Evolutionary conservation across 2,329 filamentous ascomycete species (phyloP).

Genomic region (Colletotrichum kahawae): DNA sequence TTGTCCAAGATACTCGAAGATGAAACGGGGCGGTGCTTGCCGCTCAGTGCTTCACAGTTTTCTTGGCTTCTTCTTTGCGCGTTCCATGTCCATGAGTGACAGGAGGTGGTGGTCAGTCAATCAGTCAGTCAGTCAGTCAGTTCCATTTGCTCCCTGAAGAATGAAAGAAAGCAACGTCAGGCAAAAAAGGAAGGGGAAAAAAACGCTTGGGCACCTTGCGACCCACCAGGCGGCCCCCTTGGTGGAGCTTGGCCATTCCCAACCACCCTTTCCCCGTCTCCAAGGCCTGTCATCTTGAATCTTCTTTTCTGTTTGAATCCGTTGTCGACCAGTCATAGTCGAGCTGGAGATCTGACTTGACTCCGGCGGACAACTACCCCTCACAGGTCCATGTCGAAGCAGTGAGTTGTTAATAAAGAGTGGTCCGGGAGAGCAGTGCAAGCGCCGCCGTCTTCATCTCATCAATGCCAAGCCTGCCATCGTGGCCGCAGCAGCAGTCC

Average conservation of each 20-base stretch:
- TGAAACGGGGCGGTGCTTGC: constrained; percentile 16
- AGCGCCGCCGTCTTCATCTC: neutral
- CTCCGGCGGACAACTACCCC: neutral
- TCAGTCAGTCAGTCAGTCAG: neutral
- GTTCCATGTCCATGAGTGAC: neutral
- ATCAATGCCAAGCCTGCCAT: neutral
- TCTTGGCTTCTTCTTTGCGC: neutral
- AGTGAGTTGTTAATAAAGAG: neutral
- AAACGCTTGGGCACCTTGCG: neutral
- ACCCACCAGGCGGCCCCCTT: neutral
- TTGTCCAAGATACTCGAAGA: neutral
- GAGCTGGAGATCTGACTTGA: neutral
- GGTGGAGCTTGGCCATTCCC: neutral
- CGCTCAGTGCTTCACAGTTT: neutral
- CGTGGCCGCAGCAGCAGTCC: neutral
- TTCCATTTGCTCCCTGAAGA: neutral
- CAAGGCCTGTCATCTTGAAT: constrained; percentile 4
- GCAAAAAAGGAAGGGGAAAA: neutral
- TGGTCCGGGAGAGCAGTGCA: neutral
- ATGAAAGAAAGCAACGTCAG: neutral
- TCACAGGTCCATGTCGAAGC: neutral
- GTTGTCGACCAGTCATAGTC: neutral
- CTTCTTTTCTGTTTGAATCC: neutral
- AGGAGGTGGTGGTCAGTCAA: neutral
- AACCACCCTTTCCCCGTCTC: constrained; percentile 6